These are phyloP conservation scores for Lobosporangium transversale DNA, from an alignment of 192 early-diverging fungal genomes.

Conservation along the genomic window DNA sequence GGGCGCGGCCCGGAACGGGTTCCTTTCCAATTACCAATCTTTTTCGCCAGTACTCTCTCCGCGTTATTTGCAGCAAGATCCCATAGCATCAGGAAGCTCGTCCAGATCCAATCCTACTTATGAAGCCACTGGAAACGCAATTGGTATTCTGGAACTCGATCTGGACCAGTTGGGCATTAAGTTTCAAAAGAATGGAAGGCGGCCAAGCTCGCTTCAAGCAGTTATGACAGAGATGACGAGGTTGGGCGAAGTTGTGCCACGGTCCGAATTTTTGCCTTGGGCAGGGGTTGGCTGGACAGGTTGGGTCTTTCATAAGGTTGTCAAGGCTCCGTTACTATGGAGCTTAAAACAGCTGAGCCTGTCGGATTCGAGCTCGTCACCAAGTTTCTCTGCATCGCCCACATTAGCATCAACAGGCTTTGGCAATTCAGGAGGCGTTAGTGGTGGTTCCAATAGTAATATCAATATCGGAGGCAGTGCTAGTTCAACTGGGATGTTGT, in stretches of 20 bases:
- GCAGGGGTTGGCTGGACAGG: constrained; percentile 46
- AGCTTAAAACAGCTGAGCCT: constrained; percentile 40
- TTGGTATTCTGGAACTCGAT: constrained; percentile 41
- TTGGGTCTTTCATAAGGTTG: constrained; percentile 50
- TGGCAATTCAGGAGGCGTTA: background rate
- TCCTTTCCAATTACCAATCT: constrained; percentile 32
- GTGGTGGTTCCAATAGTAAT: constrained; percentile 9
- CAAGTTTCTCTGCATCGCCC: constrained; percentile 12
- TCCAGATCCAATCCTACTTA: constrained; percentile 3
- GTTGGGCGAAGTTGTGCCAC: constrained; percentile 25
- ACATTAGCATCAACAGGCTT: constrained; percentile 18
- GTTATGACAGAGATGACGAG: constrained; percentile 37
- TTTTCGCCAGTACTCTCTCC: background rate
- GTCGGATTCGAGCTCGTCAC: constrained; percentile 23
- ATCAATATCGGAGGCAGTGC: constrained; percentile 12
- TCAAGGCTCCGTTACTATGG: constrained; percentile 40
- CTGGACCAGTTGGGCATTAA: constrained; percentile 26
- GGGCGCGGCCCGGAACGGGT: constrained; percentile 41
- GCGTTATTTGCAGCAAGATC: background rate
- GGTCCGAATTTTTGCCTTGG: constrained; percentile 49
- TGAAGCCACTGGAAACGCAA: constrained; percentile 37
- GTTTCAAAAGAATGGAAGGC: constrained; percentile 22
- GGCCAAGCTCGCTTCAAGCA: constrained; percentile 24
- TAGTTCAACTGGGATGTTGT: constrained; percentile 9
- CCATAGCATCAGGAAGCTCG: background rate